Evolutionary conservation across 352 stramenopile species (phyloP), one percentile per base, ranked within the genome.

Genomic region (Phytophthora pluvialis): DNA sequence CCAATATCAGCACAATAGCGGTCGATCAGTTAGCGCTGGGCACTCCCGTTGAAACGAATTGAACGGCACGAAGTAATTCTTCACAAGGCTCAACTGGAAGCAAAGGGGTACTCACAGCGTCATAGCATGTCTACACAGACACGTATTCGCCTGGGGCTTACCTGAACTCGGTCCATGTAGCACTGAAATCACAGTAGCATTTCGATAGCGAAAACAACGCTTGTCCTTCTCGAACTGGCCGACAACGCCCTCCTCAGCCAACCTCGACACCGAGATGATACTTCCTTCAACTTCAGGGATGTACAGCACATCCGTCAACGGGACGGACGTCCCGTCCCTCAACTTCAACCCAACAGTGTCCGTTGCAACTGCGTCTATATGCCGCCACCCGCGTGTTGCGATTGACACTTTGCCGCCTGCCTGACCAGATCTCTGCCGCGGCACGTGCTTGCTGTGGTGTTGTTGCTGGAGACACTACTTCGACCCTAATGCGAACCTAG

Each of bases 191-290:
- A 59, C 57, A 1, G 16, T 62, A 29, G 39, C 44, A 4, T 25
- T 16, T 28, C 3, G 36, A 32, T 31, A 70, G 44, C 25, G 13
- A 49, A 60, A 65, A 39, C 21, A 29, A 54, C 38, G 56, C 5
- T 59, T 64, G 52, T 36, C 53, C 50, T 72, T 72, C 40, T 50
- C 29, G 10, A 67, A 72, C 38, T 67, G 32, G 1, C 40, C 28
- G 11, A 54, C 28, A 26, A 67, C 48, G 16, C 63, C 16, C 21
- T 63, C 67, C 40, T 67, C 43, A 15, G 43, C 18, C 1, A 59
- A 49, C 48, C 67, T 67, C 18, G 49, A 49, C 25, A 72, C 56
- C 38, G 33, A 70, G 28, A 69, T 62, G 18, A 63, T n/a, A 6
- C 44, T 58, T 32, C 60, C 47, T 36, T 52, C 60, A 44, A 67